These are phyloP conservation scores for Thalassiosira livingstoniorum DNA, from an alignment of 352 stramenopile genomes.

Conservation along the genomic window DNA sequence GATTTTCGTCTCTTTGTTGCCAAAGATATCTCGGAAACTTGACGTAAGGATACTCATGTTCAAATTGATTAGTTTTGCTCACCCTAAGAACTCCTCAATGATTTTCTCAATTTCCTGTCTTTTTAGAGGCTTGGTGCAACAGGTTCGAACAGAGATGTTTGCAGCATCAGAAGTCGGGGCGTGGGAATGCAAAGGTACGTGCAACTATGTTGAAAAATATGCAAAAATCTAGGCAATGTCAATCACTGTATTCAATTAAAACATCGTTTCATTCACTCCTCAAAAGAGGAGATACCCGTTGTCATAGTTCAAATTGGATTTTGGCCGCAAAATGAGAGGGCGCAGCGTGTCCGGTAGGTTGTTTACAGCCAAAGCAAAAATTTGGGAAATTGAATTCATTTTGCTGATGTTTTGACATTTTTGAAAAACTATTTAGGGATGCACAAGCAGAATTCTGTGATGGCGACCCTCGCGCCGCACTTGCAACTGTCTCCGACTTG, in stretches of 20 bases:
- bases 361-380: too few relatives aligned
- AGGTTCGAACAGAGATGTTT: conserved; percentile 44
- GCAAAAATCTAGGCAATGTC: too few relatives aligned
- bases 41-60: too few relatives aligned
- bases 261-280: too few relatives aligned
- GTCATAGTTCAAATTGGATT: conserved; percentile 32
- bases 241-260: too few relatives aligned
- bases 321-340: conserved; percentile 15
- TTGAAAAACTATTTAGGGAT: too few relatives aligned
- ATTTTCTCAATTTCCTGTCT: too few relatives aligned
- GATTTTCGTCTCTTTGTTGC: conserved; percentile 3
- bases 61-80: too few relatives aligned
- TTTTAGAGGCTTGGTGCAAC: conserved; percentile 23
- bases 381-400: too few relatives aligned
- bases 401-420: too few relatives aligned
- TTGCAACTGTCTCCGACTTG: conserved; percentile 23
- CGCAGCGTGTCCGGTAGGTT: conserved; percentile 19
- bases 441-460: conserved; percentile 29
- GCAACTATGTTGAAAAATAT: too few relatives aligned
- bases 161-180: conserved; percentile 11
- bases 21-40: conserved; percentile 44
- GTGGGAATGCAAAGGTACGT: conserved; percentile 35
- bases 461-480: conserved; percentile 22
- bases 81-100: too few relatives aligned
- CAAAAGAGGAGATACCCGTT: conserved; percentile 46